Conservation (phyloP, 1,139 yeast genomes). For the Blastobotrys niveus region DNA sequence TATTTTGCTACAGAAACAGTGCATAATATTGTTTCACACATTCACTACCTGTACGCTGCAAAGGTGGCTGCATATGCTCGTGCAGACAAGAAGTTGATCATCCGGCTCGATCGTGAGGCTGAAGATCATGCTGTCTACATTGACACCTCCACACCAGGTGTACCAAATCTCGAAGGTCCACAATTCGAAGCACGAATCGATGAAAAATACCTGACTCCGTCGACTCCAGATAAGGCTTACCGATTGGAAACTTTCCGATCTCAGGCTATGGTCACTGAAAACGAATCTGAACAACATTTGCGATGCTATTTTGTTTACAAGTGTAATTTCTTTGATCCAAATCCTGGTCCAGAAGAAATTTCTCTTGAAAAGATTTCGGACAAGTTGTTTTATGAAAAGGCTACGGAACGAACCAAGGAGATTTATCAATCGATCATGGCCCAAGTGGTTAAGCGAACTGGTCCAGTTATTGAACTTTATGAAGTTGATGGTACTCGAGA, state of each 20-base stretch:
- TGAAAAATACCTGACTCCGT: constrained; percentile 65
- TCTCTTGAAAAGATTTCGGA: constrained; percentile 71
- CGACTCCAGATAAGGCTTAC: constrained; percentile 47
- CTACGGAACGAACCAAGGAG: constrained; percentile 71
- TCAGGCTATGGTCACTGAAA: constrained; percentile 18
- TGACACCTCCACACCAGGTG: constrained; percentile 54
- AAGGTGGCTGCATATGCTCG: constrained; percentile 81
- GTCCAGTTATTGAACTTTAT: constrained; percentile 88
- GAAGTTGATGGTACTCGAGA: constrained; percentile 74
- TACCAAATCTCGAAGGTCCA: constrained; percentile 36
- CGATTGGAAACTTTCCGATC: constrained; percentile 85
- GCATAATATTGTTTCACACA: constrained; percentile 72
- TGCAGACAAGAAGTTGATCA: constrained; percentile 50
- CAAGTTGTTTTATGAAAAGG: constrained; percentile 68
- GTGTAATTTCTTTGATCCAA: constrained; percentile 50
- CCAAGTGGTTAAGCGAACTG: constrained; percentile 69
- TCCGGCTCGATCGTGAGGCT: constrained; percentile 68
- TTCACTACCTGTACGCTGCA: constrained; percentile 83
- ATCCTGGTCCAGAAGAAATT: constrained; percentile 39
- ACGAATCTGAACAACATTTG: constrained; percentile 44
- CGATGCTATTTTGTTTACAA: constrained; percentile 84
- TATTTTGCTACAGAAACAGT: constrained; percentile 85
- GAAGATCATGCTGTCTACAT: constrained; percentile 90
- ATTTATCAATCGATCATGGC: constrained; percentile 69
- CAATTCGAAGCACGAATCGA: constrained; percentile 57